phyloP scores from a whole-genome alignment of 2,329 filamentous ascomycete species.

The Canariomyces notabilis region DNA sequence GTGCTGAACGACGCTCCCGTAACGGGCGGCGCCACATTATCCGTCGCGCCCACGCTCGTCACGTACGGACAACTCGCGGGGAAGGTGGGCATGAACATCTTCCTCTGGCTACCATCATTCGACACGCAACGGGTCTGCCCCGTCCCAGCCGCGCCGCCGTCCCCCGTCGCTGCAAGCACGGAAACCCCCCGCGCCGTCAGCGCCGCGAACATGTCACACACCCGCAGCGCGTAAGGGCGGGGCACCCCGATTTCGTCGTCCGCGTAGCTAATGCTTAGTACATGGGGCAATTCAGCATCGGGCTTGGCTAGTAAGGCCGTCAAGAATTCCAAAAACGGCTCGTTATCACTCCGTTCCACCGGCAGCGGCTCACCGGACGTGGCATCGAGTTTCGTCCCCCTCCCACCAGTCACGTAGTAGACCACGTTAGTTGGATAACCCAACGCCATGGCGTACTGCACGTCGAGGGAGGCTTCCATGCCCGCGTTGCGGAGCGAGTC shows the following conservation, averaged over 20 bases:
- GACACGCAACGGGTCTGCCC: constrained; percentile 48
- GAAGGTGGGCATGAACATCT: constrained; percentile 56
- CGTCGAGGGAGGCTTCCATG: constrained; percentile 43
- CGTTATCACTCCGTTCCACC: constrained; percentile 39
- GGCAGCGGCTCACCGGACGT: constrained; percentile 31
- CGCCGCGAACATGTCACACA: constrained; percentile 50
- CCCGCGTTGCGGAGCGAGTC: constrained; percentile 32
- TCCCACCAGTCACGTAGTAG: constrained; percentile 43
- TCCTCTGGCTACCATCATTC: constrained; percentile 53
- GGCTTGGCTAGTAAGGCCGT: constrained; percentile 43
- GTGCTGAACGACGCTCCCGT: constrained; percentile 42
- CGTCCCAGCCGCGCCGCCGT: constrained; percentile 43
- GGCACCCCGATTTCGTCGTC: constrained; percentile 55
- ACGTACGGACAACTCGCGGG: constrained; percentile 65
- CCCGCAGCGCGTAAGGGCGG: constrained; percentile 44
- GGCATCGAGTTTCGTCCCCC: constrained; percentile 37
- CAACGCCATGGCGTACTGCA: constrained; percentile 44
- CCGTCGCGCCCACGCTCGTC: constrained; percentile 59
- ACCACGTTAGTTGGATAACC: constrained; percentile 40
- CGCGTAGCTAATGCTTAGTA: constrained; percentile 54
- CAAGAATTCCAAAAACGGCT: constrained; percentile 53
- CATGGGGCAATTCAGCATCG: constrained; percentile 46
- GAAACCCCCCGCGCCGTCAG: constrained; percentile 49
- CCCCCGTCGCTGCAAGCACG: constrained; percentile 47
- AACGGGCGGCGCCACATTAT: constrained; percentile 34